Percentiles rank a stretch among this genome's conserved stretches.
Evolutionary conservation across 2,329 filamentous ascomycete species (phyloP).

Genomic region (Hymenoscyphus fraxineus): DNA sequence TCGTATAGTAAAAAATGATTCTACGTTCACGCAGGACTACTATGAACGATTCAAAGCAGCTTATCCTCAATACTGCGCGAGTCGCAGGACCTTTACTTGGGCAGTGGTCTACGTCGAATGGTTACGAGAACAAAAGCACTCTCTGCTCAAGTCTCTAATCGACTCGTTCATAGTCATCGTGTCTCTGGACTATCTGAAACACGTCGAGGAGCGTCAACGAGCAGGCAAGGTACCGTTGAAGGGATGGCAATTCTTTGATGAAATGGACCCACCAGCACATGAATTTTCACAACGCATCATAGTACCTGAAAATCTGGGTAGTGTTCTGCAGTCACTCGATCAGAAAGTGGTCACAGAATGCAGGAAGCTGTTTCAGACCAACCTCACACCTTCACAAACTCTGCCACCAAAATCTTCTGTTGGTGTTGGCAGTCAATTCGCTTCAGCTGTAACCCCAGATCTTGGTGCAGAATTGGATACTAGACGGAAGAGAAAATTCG

Average conservation of each 20-base stretch:
- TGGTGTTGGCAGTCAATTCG: neutral
- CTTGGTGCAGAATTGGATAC: neutral
- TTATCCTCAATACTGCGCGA: slow-evolving; percentile 45
- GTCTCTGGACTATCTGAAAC: slow-evolving; percentile 41
- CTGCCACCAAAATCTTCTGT: neutral
- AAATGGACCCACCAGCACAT: neutral
- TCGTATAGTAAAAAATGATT: neutral
- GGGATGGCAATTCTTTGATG: neutral
- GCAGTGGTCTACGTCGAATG: slow-evolving; percentile 44
- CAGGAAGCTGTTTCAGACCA: neutral
- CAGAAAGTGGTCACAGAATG: neutral
- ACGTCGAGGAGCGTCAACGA: slow-evolving; percentile 35
- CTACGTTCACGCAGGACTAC: neutral
- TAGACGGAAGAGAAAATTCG: neutral
- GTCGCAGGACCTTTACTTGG: slow-evolving; percentile 41
- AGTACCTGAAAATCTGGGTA: neutral
- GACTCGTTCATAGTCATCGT: slow-evolving; percentile 51
- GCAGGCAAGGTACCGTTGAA: slow-evolving; percentile 19
- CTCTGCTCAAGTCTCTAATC: slow-evolving; percentile 43
- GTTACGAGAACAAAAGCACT: slow-evolving; percentile 34
- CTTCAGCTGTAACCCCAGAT: neutral
- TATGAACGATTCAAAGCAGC: slow-evolving; percentile 39
- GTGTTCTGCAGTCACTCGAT: neutral
- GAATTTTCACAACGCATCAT: neutral
- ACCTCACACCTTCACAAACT: neutral